phyloP scores from a whole-genome alignment of 352 stramenopile genomes.

The Pythium grandisporangium region DNA sequence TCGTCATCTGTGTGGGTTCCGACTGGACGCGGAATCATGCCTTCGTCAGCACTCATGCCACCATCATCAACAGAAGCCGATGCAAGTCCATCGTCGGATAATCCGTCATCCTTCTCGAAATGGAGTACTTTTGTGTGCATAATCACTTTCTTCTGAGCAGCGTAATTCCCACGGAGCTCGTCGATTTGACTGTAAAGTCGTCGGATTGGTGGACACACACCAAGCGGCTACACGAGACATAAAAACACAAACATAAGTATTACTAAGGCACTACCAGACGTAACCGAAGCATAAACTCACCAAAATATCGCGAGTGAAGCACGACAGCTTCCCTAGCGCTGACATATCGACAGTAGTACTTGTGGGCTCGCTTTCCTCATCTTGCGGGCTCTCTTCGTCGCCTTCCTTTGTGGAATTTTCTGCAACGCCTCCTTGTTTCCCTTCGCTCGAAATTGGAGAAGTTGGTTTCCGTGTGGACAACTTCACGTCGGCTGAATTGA shows the following conservation, averaged over 20 bases:
- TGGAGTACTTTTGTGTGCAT: constrained; percentile 16
- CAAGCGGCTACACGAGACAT: constrained; percentile 21
- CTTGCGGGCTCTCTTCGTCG: background rate
- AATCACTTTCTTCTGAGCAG: constrained; percentile 39
- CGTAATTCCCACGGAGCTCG: constrained; percentile 38
- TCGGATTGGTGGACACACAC: constrained; percentile 52
- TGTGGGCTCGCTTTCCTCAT: background rate
- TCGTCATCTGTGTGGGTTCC: background rate
- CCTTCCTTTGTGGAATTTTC: no score
- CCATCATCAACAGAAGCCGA: no score
- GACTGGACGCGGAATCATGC: background rate
- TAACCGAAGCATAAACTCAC: constrained; percentile 10
- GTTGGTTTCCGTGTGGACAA: constrained; percentile 43
- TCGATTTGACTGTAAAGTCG: constrained; percentile 73
- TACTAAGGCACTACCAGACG: background rate
- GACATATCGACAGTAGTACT: constrained; percentile 33
- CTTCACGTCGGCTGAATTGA: constrained; percentile 71
- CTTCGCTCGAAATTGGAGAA: no score
- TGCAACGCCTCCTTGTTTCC: no score
- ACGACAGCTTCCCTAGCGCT: constrained; percentile 35
- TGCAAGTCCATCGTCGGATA: constrained; percentile 25
- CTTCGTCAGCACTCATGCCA: no score
- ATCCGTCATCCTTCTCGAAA: constrained; percentile 25
- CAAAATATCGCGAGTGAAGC: constrained; percentile 43
- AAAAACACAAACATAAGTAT: background rate